Evolutionary conservation across 2,329 filamentous ascomycete species (phyloP), one percentile per base, ranked within the genome.

Genomic region (Pestalotiopsis sp.): DNA sequence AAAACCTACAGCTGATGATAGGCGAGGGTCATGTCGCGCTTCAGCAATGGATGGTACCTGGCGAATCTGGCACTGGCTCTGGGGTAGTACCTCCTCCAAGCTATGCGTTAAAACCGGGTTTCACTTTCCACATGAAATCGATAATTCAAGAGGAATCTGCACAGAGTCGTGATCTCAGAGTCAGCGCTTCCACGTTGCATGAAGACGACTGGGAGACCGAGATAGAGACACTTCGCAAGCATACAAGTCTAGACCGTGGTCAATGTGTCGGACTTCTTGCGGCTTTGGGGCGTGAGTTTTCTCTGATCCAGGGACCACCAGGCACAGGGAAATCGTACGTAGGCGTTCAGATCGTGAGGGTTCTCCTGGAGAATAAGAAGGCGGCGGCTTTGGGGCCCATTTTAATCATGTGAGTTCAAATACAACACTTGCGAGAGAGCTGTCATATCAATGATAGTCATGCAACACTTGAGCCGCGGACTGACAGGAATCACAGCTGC

Each of bases 261-360:
- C 85, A 88, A 69, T 84, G 85, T 4, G 68, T 72, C 3, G 88
- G 89, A 1, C 76, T 92, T 0, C 71, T 90, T 0, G 79, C 83
- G 20, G 83, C 87, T 2, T 77, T 93, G 0, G 82, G 80, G 0
- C 81, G 84, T 1, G 82, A 83, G 41, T 76, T 92, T 9, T 85
- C 88, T 1, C 80, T 92, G 4, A 90, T 92, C 12, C 90, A 93
- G 79, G 91, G 91, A 0, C 91, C 91, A 0, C 91, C 91, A 0
- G 91, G 91, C 0, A 93, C 91, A 0, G 91, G 91, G 0, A 93
- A 93, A 74, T 87, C 83, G 3, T 92, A 86, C 71, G 83, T 86
- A 0, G 90, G 90, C 2, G 82, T 88, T 2, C 82, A 85, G 58
- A 75, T 92, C n/a, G 85, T 91, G 69, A 85, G 86, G 69, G 81